A percentile compares a stretch with the other conserved stretches of the same genome.
Evolutionary conservation across 768 basidiomycete species (phyloP).

Genomic region (Thelephora ganbajun): DNA sequence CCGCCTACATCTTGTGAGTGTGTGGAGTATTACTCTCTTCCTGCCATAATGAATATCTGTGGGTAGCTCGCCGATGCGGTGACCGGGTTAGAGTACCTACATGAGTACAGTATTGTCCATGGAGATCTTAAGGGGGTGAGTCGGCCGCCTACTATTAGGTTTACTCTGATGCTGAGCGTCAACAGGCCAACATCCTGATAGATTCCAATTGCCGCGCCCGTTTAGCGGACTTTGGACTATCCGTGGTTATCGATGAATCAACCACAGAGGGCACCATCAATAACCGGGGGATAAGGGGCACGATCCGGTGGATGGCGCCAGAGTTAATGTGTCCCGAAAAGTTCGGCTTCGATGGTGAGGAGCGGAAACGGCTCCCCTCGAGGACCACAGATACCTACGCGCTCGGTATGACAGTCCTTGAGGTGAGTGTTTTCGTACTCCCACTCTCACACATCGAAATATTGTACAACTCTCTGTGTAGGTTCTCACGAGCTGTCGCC

Average conservation of each 20-base stretch:
- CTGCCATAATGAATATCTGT: conserved; percentile 3
- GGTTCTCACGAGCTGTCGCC: too few relatives aligned
- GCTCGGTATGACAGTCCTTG: not conserved
- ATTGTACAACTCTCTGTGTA: too few relatives aligned
- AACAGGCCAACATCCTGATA: not conserved
- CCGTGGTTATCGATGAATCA: too few relatives aligned
- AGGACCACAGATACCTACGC: not conserved
- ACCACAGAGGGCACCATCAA: too few relatives aligned
- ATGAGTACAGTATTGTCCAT: conserved; percentile 9
- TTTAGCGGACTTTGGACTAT: not conserved
- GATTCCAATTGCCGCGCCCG: not conserved
- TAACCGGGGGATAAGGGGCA: too few relatives aligned
- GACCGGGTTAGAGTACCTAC: conserved; percentile 10
- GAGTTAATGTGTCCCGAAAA: too few relatives aligned
- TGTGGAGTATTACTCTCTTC: too few relatives aligned
- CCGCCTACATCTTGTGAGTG: too few relatives aligned
- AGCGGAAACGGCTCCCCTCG: not conserved
- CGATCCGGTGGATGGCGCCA: too few relatives aligned
- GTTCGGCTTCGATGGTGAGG: too few relatives aligned
- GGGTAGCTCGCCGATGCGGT: conserved; percentile 10
- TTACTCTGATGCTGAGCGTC: not conserved
- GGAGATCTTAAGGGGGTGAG: conserved; percentile 14
- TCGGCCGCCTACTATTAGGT: not conserved
- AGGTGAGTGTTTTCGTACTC: too few relatives aligned
- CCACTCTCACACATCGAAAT: too few relatives aligned